phyloP scores from a whole-genome alignment of 2,329 filamentous ascomycete genomes.

The Phaeosphaeria sp. region DNA sequence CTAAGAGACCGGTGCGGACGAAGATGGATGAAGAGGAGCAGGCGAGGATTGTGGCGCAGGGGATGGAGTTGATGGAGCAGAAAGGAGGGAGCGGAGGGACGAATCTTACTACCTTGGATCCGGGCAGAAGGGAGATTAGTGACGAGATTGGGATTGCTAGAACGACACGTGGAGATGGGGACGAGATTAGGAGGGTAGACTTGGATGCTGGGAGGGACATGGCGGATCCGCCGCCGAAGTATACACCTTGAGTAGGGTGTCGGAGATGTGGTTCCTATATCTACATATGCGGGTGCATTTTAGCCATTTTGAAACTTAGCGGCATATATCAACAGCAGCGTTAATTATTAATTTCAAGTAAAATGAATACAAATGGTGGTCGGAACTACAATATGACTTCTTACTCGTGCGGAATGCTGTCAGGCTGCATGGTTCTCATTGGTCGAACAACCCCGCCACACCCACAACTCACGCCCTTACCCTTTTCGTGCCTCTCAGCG shows the following conservation, averaged over 20 bases:
- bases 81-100: not conserved
- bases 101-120: not conserved
- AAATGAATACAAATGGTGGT: too few species aligned
- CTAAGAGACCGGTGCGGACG: not conserved
- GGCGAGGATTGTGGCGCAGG: slow-evolving; percentile 1
- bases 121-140: not conserved
- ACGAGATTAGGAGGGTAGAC: not conserved
- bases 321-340: too few species aligned
- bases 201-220: not conserved
- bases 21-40: not conserved
- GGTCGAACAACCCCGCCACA: slow-evolving; percentile 4
- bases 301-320: too few species aligned
- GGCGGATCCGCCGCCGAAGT: slow-evolving; percentile 12
- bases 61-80: slow-evolving; percentile 2
- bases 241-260: slow-evolving; percentile 17
- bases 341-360: too few species aligned
- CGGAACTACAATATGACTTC: too few species aligned
- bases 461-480: slow-evolving; percentile 7
- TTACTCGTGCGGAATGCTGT: not conserved
- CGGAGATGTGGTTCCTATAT: too few species aligned
- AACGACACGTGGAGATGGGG: not conserved
- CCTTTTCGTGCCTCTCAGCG: slow-evolving; percentile 5
- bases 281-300: too few species aligned
- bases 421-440: not conserved
- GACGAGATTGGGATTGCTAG: not conserved